Conservation (phyloP, 805 yeast genomes). For the Komagataella kurtzmanii region DNA sequence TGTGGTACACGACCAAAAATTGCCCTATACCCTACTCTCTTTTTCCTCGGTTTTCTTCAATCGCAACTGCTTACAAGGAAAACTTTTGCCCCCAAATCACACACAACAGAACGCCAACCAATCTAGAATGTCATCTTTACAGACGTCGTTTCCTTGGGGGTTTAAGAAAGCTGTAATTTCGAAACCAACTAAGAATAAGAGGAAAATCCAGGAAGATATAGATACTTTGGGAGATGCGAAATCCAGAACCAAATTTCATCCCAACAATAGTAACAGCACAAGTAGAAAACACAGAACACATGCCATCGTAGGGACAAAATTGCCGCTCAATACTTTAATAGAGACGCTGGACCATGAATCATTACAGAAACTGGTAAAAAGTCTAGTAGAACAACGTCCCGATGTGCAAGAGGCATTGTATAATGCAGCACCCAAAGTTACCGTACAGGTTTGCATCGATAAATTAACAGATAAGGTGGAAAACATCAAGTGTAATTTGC, state of each 20-base stretch:
- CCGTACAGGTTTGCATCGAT: slow-evolving; percentile 35
- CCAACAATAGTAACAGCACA: background rate
- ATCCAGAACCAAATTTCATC: background rate
- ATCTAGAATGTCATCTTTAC: background rate
- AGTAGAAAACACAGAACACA: background rate
- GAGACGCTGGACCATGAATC: slow-evolving; percentile 52
- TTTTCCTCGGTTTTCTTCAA: background rate
- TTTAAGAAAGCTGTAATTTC: background rate
- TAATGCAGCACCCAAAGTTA: slow-evolving; percentile 42
- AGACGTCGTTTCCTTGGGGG: background rate
- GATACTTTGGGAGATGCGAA: background rate
- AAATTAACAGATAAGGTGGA: slow-evolving; percentile 33
- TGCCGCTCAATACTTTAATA: slow-evolving; percentile 51
- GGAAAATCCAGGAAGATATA: background rate
- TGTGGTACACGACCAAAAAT: background rate
- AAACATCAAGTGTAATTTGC: slow-evolving; percentile 36
- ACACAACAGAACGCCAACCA: background rate
- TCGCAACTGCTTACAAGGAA: background rate
- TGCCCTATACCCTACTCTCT: background rate
- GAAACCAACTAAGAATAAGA: background rate
- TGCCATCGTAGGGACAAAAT: slow-evolving; percentile 5
- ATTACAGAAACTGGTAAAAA: slow-evolving; percentile 36
- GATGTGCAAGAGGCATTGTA: slow-evolving; percentile 40
- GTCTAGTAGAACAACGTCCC: slow-evolving; percentile 47
- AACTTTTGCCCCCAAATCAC: background rate